Conservation (phyloP, 1,284 basidiomycete genomes). For the Microbotryum saponariae region DNA sequence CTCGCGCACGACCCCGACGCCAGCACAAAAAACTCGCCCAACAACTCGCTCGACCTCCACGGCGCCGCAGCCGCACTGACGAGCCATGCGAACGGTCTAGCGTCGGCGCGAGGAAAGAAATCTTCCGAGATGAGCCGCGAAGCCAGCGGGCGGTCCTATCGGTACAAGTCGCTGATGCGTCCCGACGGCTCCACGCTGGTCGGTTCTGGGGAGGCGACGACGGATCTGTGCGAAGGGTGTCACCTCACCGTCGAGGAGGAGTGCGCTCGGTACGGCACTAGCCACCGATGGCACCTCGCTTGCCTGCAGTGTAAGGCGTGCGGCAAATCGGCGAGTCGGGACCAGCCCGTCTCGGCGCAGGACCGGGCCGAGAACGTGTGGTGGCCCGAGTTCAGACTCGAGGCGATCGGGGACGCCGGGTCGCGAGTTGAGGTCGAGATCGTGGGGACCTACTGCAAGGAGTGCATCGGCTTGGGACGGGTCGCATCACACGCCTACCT, state of each 20-base stretch:
- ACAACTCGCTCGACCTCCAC: conserved; percentile 14
- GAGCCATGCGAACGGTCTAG: conserved; percentile 47
- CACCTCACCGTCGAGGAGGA: conserved; percentile 91
- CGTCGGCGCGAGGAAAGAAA: background rate
- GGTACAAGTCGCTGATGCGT: conserved; percentile 36
- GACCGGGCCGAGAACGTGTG: conserved; percentile 5
- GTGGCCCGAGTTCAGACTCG: conserved; percentile 18
- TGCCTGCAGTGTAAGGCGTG: conserved; percentile 79
- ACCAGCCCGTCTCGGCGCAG: conserved; percentile 40
- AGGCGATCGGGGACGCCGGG: conserved; percentile 15
- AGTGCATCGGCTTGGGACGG: conserved; percentile 50
- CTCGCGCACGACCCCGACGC: conserved; percentile 63
- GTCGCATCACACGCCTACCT: conserved; percentile 7
- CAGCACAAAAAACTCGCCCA: conserved; percentile 23
- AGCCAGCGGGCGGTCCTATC: conserved; percentile 33
- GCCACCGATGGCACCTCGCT: conserved; percentile 90
- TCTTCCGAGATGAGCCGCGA: conserved; percentile 3
- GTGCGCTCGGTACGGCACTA: conserved; percentile 84
- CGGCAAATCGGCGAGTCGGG: conserved; percentile 56
- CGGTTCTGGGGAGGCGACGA: conserved; percentile 38
- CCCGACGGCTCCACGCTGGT: conserved; percentile 38
- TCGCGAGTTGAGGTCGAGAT: conserved; percentile 34
- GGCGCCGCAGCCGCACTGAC: conserved; percentile 40
- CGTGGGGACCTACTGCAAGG: conserved; percentile 57
- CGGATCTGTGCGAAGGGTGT: conserved; percentile 87